Conservation (phyloP, 768 basidiomycete genomes). For the Pisolithus orientalis region DNA sequence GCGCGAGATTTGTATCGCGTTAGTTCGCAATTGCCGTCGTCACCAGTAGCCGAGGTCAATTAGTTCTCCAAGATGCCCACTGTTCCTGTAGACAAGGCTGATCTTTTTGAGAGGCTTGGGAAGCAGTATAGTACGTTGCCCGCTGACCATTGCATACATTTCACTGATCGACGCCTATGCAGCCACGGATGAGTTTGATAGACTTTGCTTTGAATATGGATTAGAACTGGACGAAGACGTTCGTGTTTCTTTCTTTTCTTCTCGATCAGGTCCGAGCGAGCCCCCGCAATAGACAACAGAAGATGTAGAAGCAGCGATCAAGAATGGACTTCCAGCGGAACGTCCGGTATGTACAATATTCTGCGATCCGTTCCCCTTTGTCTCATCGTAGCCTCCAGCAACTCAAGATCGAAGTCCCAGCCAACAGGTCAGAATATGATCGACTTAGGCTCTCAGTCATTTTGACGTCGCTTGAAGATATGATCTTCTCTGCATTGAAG, state of each 20-base stretch:
- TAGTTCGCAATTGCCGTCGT: not conserved
- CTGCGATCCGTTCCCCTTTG: not conserved
- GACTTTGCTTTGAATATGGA: slow-evolving; percentile 94
- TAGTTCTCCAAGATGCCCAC: slow-evolving; percentile 67
- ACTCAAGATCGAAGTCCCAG: slow-evolving; percentile 98
- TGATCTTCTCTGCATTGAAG: slow-evolving; percentile 95
- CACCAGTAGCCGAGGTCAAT: not conserved
- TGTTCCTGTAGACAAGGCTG: slow-evolving; percentile 90
- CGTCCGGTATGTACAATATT: slow-evolving; percentile 54
- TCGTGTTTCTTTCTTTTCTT: slow-evolving; percentile 23
- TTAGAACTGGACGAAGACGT: slow-evolving; percentile 98
- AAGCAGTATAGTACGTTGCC: slow-evolving; percentile 62
- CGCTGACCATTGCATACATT: slow-evolving; percentile 4
- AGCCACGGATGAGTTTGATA: slow-evolving; percentile 95
- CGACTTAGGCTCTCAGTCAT: slow-evolving; percentile 2
- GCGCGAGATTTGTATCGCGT: not conserved
- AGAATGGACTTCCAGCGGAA: slow-evolving; percentile 79
- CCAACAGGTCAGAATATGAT: slow-evolving; percentile 67
- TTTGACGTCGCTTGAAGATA: slow-evolving; percentile 51
- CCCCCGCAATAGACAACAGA: slow-evolving; percentile 66
- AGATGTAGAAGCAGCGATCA: slow-evolving; percentile 75
- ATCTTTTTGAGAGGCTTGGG: slow-evolving; percentile 85
- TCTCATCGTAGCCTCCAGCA: slow-evolving; percentile 44
- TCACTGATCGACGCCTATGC: slow-evolving; percentile 13
- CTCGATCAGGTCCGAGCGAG: not conserved